Base-by-base conservation (phyloP, 495 filamentous ascomycete species). In the Penicillium subrubescens region DNA sequence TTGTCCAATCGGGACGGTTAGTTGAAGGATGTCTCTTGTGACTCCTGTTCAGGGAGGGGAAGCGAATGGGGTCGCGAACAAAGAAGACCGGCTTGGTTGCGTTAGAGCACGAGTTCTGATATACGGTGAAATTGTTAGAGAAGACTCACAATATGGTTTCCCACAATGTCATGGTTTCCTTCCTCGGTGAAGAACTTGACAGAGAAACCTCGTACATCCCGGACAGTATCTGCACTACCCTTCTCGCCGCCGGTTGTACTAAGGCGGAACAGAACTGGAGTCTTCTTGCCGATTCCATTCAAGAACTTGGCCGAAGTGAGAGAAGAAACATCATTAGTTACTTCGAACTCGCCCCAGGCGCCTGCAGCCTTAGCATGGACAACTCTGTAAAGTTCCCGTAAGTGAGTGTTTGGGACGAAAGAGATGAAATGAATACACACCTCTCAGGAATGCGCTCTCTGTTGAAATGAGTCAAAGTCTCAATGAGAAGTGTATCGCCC, bases 281-380 rank as follows among this genome's bases (percentile, higher is more conserved):
- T 89, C 72, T 89, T 88, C 69, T 86, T 87, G 59, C 88, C 88
- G 41, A 85, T 71, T 4, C 75, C 77, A n/a, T 62, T 81, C 65
- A 89, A 80, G 72, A 90, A 77, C 35, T 80, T 80, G 39, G 66
- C 61, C 15, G 59, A 69, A 6, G 68, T 70, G 31, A 67, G 51
- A 41, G n/a, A 51, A 11, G 41, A 75, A 29, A 84, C 76, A 52
- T 88, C 83, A 33, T 82, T 75, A 29, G 89, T 91, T 39, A 87
- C 81, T 52, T 86, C 86, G 74, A 89, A 91, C 60, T 86, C 84
- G 55, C 91, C 91, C 68, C 90, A 91, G 55, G 91, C 91, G 33
- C 90, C 91, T 53, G 89, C 88, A 58, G 91, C 91, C 70, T 92
- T 90, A 39, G 91, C 91, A 61, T 95, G 91, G 29, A 94, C 91